phyloP scores from a whole-genome alignment of 2,329 filamentous ascomycete species.

The Aspergillus luchuensis region DNA sequence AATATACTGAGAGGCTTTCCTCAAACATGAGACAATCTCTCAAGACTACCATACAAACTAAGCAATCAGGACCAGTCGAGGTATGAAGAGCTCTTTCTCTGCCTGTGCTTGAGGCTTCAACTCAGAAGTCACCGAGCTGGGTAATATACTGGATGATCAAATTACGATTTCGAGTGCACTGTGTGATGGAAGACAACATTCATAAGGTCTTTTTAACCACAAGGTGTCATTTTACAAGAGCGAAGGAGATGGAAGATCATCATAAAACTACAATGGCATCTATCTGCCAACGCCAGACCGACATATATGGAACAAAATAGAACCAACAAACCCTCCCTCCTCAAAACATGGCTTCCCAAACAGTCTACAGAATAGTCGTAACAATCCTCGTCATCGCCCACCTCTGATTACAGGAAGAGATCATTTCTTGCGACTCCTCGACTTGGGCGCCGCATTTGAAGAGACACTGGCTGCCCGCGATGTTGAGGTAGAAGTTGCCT shows the following conservation, averaged over 20 bases:
- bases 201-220: background rate
- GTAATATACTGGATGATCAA: background rate
- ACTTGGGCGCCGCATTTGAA: constrained; percentile 63
- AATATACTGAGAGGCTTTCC: no score
- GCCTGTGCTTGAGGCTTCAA: no score
- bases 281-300: constrained; percentile 27
- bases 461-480: constrained; percentile 87
- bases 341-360: constrained; percentile 15
- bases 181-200: background rate
- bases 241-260: constrained; percentile 7
- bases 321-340: constrained; percentile 14
- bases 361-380: constrained; percentile 18
- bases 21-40: no score
- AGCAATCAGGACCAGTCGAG: no score
- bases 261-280: constrained; percentile 17
- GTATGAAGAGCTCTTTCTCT: no score
- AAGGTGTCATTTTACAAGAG: constrained; percentile 9
- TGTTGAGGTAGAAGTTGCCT: constrained; percentile 72
- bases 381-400: constrained; percentile 8
- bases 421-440: constrained; percentile 54
- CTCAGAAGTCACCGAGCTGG: background rate
- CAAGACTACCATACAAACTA: no score
- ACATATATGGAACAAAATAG: constrained; percentile 17
- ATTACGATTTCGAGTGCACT: background rate
- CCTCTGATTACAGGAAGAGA: constrained; percentile 2